Percentiles rank a stretch among this genome's conserved stretches.
These are phyloP conservation scores for Albatrellus ellisii DNA, from an alignment of 768 basidiomycete species.

Conservation along the genomic window DNA sequence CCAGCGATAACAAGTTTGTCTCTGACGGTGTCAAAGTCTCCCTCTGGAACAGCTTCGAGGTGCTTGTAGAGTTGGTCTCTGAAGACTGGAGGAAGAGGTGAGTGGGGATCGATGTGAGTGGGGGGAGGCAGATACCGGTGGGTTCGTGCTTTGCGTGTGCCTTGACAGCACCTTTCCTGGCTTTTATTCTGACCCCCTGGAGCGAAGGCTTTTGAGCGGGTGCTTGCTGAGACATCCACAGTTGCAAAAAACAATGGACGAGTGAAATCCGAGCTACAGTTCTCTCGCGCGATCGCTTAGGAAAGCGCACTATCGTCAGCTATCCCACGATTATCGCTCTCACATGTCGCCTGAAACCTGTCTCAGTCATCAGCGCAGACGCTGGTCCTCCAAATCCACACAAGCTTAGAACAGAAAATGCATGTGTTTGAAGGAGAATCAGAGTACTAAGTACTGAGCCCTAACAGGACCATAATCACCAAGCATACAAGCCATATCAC, in stretches of 20 bases:
- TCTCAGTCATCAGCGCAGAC: neutral
- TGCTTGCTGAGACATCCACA: constrained; percentile 91
- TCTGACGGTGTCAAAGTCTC: constrained; percentile 73
- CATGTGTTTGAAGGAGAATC: no score
- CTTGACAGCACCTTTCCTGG: constrained; percentile 86
- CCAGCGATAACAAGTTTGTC: constrained; percentile 87
- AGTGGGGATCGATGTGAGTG: constrained; percentile 5
- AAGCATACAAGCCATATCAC: no score
- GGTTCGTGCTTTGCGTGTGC: constrained; percentile 93
- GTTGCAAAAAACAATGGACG: constrained; percentile 25
- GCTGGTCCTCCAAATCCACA: neutral
- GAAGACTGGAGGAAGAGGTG: constrained; percentile 45
- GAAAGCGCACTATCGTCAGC: no score
- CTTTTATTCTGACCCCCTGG: constrained; percentile 87
- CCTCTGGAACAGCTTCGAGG: constrained; percentile 66
- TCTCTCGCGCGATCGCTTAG: no score
- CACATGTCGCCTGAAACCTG: no score
- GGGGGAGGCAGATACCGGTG: constrained; percentile 32
- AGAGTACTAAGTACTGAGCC: no score
- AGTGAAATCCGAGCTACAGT: constrained; percentile 10
- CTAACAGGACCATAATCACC: no score
- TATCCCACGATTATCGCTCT: no score
- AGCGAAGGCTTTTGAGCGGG: constrained; percentile 77
- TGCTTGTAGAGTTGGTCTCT: constrained; percentile 89
- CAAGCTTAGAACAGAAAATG: no score